Evolutionary conservation across 1,284 basidiomycete genomes (phyloP).

Genomic region (Papiliotrema nemorosa): DNA sequence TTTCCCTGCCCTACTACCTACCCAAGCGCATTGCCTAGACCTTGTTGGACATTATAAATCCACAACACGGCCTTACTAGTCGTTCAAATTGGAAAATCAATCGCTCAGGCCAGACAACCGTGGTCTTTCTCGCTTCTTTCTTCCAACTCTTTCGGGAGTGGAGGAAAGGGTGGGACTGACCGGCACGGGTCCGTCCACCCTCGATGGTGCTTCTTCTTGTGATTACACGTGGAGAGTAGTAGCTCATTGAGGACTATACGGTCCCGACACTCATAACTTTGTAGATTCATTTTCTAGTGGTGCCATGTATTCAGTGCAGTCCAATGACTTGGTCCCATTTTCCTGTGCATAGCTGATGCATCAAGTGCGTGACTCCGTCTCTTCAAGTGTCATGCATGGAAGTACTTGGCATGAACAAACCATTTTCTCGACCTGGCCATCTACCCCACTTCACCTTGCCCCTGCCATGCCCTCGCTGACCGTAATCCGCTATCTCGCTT

Average conservation of each 20-base stretch:
- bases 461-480: conserved; percentile 17
- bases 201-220: conserved; percentile 11
- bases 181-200: conserved; percentile 34
- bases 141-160: conserved; percentile 3
- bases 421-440: too few relatives aligned
- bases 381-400: background rate
- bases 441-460: too few relatives aligned
- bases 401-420: too few relatives aligned
- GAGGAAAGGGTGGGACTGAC: conserved; percentile 4
- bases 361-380: too few relatives aligned
- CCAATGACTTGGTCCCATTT: background rate
- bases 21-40: conserved; percentile 40
- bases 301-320: background rate
- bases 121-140: conserved; percentile 11
- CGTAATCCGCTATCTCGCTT: too few relatives aligned
- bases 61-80: conserved; percentile 33
- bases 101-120: conserved; percentile 36
- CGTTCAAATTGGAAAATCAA: conserved; percentile 30
- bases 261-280: conserved; percentile 16
- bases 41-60: conserved; percentile 12
- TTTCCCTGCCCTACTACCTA: too few relatives aligned
- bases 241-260: conserved; percentile 36
- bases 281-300: background rate
- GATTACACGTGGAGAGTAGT: conserved; percentile 5
- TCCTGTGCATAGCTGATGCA: background rate